Percentiles rank a stretch among this genome's conserved stretches.
These are phyloP conservation scores for Porodaedalea pini DNA, from an alignment of 1,284 basidiomycete genomes.

Conservation along the genomic window DNA sequence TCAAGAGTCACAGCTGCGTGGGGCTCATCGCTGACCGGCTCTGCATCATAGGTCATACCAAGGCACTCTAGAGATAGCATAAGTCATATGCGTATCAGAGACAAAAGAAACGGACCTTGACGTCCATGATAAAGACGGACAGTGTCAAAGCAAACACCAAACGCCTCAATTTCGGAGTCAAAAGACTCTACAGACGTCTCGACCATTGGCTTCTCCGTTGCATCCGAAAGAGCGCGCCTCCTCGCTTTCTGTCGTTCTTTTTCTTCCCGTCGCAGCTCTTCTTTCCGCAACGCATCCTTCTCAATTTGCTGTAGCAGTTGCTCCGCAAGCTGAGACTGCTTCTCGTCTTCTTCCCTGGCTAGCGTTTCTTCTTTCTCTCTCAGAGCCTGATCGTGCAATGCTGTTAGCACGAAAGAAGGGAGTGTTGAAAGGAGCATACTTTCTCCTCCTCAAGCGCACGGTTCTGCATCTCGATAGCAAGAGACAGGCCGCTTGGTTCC, in stretches of 20 bases:
- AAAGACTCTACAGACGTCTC: constrained; percentile 64
- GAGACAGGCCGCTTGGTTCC: constrained; percentile 56
- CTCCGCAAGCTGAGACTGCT: constrained; percentile 44
- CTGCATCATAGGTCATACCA: constrained; percentile 64
- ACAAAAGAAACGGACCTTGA: constrained; percentile 42
- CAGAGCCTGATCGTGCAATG: constrained; percentile 28
- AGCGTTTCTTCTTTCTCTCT: constrained; percentile 50
- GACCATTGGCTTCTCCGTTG: constrained; percentile 53
- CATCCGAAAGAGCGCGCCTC: constrained; percentile 60
- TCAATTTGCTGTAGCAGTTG: constrained; percentile 62
- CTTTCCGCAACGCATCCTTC: constrained; percentile 49
- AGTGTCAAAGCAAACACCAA: constrained; percentile 53
- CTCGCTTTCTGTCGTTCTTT: constrained; percentile 49
- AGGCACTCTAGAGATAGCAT: constrained; percentile 44
- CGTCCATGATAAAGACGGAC: constrained; percentile 70
- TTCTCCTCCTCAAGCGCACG: constrained; percentile 63
- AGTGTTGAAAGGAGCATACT: constrained; percentile 36
- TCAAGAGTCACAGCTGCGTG: constrained; percentile 57
- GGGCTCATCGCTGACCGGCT: constrained; percentile 64
- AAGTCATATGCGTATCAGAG: background rate
- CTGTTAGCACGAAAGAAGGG: background rate
- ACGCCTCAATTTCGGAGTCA: constrained; percentile 49
- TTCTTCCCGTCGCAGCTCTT: constrained; percentile 46
- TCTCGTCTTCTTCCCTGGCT: constrained; percentile 43
- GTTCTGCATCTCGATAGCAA: constrained; percentile 70